Evolutionary conservation across 257 asterid species (phyloP), one percentile per base, ranked within the genome.

Genomic region (Marsdenia floribunda): DNA sequence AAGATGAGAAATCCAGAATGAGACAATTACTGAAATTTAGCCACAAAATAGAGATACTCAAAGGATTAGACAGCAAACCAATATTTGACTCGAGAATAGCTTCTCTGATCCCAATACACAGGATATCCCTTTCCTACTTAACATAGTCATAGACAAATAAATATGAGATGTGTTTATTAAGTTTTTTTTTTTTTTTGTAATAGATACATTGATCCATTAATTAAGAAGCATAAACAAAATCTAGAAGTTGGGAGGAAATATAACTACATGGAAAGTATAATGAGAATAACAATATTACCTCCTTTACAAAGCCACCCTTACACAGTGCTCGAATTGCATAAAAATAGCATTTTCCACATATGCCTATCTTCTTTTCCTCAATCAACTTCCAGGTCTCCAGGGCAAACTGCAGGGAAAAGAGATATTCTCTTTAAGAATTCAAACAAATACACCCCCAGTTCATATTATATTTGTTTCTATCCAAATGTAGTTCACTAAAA

Each of bases 261-360:
- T 0, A 71, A 67, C 21, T 50, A 52, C 24, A 35, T n/a, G 37
- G 21, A 69, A 66, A 71, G 60, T 24, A 65, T 68, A 16, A 44
- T 24, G 40, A 59, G 4, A 68, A 66, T 53, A 61, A 70, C 71
- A 77, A 18, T 11, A 16, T 57, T 86, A 91, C 98, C 93, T 91
- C 96, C 79, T 89, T 78, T 24, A 93, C 64, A 82, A 89, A 83
- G 77, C 97, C 98, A 72, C 96, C 95, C 83, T 82, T 88, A 74
- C 96, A 89, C 47, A 93, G 94, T 83, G 97, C 92, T 80, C 80
- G 85, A 33, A 88, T 71, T 21, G 87, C 82, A 68, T 83, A 84
- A 59, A 85, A 77, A 78, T 80, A 87, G 70, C 93, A 84, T 78
- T 81, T 82, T 42, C 86, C 89, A 71, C 81, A 85, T 70, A 83